phyloP scores from a whole-genome alignment of 2,329 filamentous ascomycete species.

The Ophiostoma piceae region DNA sequence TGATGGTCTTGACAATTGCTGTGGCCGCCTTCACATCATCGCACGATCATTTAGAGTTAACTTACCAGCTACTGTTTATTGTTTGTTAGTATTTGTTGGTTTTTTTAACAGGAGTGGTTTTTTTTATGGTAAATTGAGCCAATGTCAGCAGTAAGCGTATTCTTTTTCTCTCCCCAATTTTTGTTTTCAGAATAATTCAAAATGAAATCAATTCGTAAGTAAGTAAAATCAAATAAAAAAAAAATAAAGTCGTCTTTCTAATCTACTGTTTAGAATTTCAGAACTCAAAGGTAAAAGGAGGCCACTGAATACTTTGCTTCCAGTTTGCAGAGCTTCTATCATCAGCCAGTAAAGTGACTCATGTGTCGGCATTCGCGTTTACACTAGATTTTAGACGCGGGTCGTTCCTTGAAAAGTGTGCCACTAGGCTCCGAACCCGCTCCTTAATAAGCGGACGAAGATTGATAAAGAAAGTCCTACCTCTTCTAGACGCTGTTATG shows the following conservation, averaged over 20 bases:
- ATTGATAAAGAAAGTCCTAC: not conserved
- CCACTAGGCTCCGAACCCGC: constrained; percentile 7
- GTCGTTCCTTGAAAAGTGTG: constrained; percentile 4
- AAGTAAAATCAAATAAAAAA: too few relatives aligned
- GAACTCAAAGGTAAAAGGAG: too few relatives aligned
- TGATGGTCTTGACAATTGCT: not conserved
- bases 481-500: not conserved
- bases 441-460: not conserved
- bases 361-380: constrained; percentile 4
- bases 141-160: too few relatives aligned
- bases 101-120: too few relatives aligned
- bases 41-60: not conserved
- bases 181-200: too few relatives aligned
- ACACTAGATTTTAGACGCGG: constrained; percentile 1
- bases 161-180: too few relatives aligned
- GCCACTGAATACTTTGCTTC: not conserved
- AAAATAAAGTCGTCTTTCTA: too few relatives aligned
- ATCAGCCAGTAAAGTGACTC: not conserved
- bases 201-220: too few relatives aligned
- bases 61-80: too few relatives aligned
- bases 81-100: too few relatives aligned
- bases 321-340: not conserved
- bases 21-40: not conserved
- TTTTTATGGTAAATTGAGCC: too few relatives aligned
- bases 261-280: too few relatives aligned